These are phyloP conservation scores for Biscogniauxia marginata DNA, from an alignment of 2,329 filamentous ascomycete genomes.

Conservation along the genomic window DNA sequence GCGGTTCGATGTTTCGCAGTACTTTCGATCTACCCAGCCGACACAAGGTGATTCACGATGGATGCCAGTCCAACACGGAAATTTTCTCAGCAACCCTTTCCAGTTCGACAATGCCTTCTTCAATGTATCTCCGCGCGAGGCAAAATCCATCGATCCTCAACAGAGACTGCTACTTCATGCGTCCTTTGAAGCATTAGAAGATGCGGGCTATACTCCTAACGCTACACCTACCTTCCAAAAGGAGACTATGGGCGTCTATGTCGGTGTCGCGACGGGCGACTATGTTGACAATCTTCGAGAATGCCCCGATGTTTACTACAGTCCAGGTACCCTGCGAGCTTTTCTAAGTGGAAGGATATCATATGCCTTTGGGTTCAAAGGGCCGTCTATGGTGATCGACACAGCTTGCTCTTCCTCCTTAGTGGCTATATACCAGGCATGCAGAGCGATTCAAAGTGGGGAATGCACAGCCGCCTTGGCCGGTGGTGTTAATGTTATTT, in stretches of 20 bases:
- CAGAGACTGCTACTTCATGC: constrained; percentile 20
- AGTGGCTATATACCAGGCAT: constrained; percentile 32
- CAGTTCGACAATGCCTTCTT: constrained; percentile 19
- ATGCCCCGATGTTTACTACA: constrained; percentile 30
- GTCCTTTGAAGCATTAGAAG: constrained; percentile 19
- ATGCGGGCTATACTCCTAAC: constrained; percentile 26
- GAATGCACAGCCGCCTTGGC: constrained; percentile 20
- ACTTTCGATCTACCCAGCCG: neutral
- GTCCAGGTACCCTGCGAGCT: constrained; percentile 19
- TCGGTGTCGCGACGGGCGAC: constrained; percentile 29
- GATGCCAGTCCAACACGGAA: constrained; percentile 7
- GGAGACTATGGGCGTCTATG: constrained; percentile 30
- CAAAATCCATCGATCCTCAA: constrained; percentile 22
- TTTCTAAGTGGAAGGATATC: constrained; percentile 25
- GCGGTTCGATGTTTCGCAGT: constrained; percentile 10
- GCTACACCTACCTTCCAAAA: constrained; percentile 17
- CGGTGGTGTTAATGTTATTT: constrained; percentile 21
- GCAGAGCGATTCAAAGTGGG: constrained; percentile 9
- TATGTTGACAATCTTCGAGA: constrained; percentile 31
- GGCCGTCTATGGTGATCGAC: constrained; percentile 25
- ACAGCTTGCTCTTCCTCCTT: constrained; percentile 34
- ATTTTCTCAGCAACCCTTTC: constrained; percentile 16
- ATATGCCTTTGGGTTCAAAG: constrained; percentile 28
- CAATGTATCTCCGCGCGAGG: constrained; percentile 19
- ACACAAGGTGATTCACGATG: neutral